phyloP scores from a whole-genome alignment of 768 basidiomycete species.

The Lactifluus rugatus region DNA sequence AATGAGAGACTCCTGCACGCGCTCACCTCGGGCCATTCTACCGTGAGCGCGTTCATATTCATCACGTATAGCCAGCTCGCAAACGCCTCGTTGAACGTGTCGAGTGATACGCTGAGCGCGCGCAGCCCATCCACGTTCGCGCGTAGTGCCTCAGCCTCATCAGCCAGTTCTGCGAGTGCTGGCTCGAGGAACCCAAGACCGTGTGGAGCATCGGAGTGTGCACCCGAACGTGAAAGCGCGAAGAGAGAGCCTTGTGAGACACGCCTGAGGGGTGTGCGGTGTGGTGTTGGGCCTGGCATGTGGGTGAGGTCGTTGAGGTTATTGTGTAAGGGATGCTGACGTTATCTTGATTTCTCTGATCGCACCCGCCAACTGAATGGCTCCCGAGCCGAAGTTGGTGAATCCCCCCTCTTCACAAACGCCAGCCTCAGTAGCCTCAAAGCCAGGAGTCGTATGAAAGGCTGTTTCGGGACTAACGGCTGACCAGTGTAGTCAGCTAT shows the following conservation, averaged over 20 bases:
- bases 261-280: slow-evolving; percentile 76
- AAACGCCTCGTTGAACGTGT: slow-evolving; percentile 87
- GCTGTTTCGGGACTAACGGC: too few species aligned
- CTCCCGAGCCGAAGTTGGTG: too few species aligned
- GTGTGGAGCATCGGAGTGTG: slow-evolving; percentile 66
- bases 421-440: too few species aligned
- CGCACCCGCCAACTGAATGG: too few species aligned
- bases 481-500: too few species aligned
- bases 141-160: slow-evolving; percentile 77
- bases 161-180: slow-evolving; percentile 74
- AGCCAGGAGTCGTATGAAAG: background rate
- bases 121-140: slow-evolving; percentile 65
- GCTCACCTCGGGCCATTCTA: slow-evolving; percentile 80
- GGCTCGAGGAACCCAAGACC: slow-evolving; percentile 81
- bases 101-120: slow-evolving; percentile 62
- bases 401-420: too few species aligned
- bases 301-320: background rate
- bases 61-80: slow-evolving; percentile 86
- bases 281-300: slow-evolving; percentile 35
- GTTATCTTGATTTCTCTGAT: background rate
- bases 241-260: slow-evolving; percentile 89
- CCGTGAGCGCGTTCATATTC: slow-evolving; percentile 93
- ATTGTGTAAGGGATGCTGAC: background rate
- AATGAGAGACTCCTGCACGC: too few species aligned
- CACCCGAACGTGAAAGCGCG: slow-evolving; percentile 67